These are phyloP conservation scores for Dendrobium catenatum DNA, from an alignment of 106 monocot genomes.

Conservation along the genomic window DNA sequence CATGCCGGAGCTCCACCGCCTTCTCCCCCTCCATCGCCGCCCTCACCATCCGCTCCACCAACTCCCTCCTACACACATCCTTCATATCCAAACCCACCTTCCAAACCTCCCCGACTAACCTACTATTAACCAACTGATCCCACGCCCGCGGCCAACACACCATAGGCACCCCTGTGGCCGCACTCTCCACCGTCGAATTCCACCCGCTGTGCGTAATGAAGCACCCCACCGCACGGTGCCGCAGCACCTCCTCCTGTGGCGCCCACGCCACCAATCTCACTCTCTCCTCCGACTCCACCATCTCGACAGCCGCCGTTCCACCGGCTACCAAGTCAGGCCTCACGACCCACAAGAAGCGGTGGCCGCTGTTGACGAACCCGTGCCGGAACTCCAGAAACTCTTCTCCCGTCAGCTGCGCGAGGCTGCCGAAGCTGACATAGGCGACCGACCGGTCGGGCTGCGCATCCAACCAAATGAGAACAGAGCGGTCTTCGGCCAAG, in stretches of 20 bases:
- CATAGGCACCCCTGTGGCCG: constrained; percentile 2
- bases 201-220: constrained; percentile 6
- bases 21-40: constrained; percentile 20
- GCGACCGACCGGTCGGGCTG: constrained; percentile 1
- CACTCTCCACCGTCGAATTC: constrained; percentile 22
- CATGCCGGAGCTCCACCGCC: constrained; percentile 6
- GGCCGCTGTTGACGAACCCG: not conserved
- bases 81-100: constrained; percentile 34
- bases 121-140: constrained; percentile 18
- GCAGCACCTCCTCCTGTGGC: constrained; percentile 24
- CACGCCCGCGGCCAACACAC: not conserved
- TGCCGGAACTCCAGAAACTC: constrained; percentile 25
- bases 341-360: too few relatives aligned
- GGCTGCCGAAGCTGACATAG: constrained; percentile 15
- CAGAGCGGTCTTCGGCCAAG: not conserved
- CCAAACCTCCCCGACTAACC: constrained; percentile 32
- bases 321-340: not conserved
- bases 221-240: not conserved
- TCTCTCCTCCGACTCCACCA: not conserved
- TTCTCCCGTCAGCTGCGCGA: constrained; percentile 1
- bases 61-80: constrained; percentile 11
- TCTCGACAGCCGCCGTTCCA: not conserved
- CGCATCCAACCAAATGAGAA: constrained; percentile 21
- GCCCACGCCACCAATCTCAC: constrained; percentile 10
- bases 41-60: constrained; percentile 24